A percentile compares a stretch with the other conserved stretches of the same genome.
Evolutionary conservation across 176 grass and related monocot species (phyloP).

Genomic region (Miscanthus lutarioriparius): DNA sequence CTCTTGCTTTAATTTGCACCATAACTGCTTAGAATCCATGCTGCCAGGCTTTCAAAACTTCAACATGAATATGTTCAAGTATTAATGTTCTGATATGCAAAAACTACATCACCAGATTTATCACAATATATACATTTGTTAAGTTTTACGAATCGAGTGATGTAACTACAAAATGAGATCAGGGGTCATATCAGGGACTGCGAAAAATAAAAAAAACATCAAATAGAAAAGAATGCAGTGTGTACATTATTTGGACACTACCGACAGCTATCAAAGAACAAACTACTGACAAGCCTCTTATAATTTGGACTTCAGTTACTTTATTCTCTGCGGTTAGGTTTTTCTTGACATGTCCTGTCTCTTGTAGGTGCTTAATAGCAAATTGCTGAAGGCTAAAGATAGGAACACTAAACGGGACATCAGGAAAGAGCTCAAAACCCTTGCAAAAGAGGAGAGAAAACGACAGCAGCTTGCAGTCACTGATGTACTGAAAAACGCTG

Average conservation of each 20-base stretch:
- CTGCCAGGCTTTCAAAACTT: not conserved
- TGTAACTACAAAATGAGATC: not conserved
- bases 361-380: slow-evolving; percentile 72
- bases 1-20: not conserved
- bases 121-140: not conserved
- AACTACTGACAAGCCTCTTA: slow-evolving; percentile 3
- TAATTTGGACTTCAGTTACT: slow-evolving; percentile 9
- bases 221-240: not conserved
- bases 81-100: not conserved
- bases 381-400: slow-evolving; percentile 93
- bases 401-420: slow-evolving; percentile 87
- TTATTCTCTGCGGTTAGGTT: slow-evolving; percentile 4
- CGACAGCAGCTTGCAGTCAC: slow-evolving; percentile 80
- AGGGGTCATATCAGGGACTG: not conserved
- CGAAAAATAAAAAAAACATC: not conserved
- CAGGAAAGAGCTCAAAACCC: slow-evolving; percentile 84
- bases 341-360: slow-evolving; percentile 1
- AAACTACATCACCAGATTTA: not conserved
- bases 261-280: not conserved
- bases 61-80: not conserved
- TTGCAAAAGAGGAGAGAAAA: slow-evolving; percentile 93
- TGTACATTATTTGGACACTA: not conserved
- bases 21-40: not conserved
- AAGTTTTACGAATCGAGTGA: not conserved
- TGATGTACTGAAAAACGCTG: slow-evolving; percentile 92